Evolutionary conservation across 2,329 filamentous ascomycete genomes (phyloP), one percentile per base, ranked within the genome.

Genomic region (Trichophyton rubrum): DNA sequence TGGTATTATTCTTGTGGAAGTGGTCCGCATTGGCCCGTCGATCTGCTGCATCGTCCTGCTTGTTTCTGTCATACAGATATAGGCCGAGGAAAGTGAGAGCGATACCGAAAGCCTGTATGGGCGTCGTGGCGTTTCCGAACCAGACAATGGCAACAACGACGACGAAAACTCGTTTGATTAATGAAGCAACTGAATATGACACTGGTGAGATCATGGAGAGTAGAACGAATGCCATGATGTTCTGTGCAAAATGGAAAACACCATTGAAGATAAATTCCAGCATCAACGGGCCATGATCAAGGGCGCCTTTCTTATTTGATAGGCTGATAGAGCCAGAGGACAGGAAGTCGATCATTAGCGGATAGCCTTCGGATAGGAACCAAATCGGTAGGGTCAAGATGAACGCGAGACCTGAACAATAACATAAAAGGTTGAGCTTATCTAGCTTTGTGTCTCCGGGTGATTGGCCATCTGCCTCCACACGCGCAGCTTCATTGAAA

Each of bases 261-360:
- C 93, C 93, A 72, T 99, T 99, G 80, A 99, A 97, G 58, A 97
- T 72, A 71, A 95, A 97, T 70, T 99, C 93, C n/a, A 95, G 69
- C 1, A 79, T 72, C 6, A 87, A 74, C 7, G 79, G 75, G 56
- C 82, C 82, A 68, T 85, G 83, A 62, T 85, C 83, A 60, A 84
- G 74, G 1, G 89, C 84, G 27, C 87, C 89, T 62, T 91, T 86
- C 65, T 89, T 87, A 67, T 88, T 86, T 11, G 87, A 84, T 30
- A 91, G 80, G 38, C 86, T 84, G 59, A 97, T 80, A 1, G 85
- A 81, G n/a, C 90, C 90, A 68, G 96, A 89, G 58, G 85, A 80
- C 38, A 92, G 79, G 66, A 96, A 85, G 70, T 96, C 90, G 53
- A 81, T 77, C 1, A 96, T 74, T 24, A 99, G 80, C 1, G 79